Percentiles rank a stretch among this genome's conserved stretches.
These are phyloP conservation scores for Parathielavia appendiculata DNA, from an alignment of 495 filamentous ascomycete genomes.

Conservation along the genomic window DNA sequence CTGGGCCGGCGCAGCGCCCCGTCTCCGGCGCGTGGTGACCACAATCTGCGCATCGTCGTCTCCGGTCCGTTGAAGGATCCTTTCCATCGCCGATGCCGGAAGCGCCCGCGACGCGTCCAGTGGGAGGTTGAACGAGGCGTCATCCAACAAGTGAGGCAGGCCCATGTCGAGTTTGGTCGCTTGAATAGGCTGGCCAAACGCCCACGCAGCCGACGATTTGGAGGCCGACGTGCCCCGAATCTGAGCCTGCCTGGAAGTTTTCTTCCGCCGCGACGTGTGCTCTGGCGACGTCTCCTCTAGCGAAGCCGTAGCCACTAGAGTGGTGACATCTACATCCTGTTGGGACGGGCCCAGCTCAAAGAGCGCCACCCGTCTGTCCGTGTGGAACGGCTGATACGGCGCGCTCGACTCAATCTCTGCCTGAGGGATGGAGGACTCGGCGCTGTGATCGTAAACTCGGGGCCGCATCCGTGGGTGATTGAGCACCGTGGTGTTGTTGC, in stretches of 20 bases:
- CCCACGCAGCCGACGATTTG: slow-evolving; percentile 47
- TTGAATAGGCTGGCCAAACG: slow-evolving; percentile 62
- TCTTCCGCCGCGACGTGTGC: slow-evolving; percentile 15
- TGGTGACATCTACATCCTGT: slow-evolving; percentile 27
- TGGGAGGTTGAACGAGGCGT: slow-evolving; percentile 49
- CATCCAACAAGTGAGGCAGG: slow-evolving; percentile 45
- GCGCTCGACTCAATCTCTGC: slow-evolving; percentile 91
- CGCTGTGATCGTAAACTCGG: slow-evolving; percentile 30
- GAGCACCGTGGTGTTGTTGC: slow-evolving; percentile 40
- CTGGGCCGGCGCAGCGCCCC: slow-evolving; percentile 47
- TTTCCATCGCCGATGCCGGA: slow-evolving; percentile 53
- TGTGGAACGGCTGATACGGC: slow-evolving; percentile 87
- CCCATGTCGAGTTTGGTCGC: slow-evolving; percentile 59
- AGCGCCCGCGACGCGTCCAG: slow-evolving; percentile 47
- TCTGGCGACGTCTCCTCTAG: slow-evolving; percentile 27
- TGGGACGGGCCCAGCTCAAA: slow-evolving; percentile 40
- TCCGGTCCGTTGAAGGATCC: slow-evolving; percentile 54
- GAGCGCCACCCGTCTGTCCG: slow-evolving; percentile 70
- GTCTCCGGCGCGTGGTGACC: slow-evolving; percentile 68
- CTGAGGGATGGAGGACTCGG: slow-evolving; percentile 62
- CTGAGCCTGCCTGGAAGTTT: slow-evolving; percentile 13
- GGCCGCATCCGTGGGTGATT: slow-evolving; percentile 29
- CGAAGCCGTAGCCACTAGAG: slow-evolving; percentile 27
- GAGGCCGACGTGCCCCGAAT: background rate
- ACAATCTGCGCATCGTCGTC: slow-evolving; percentile 69